Base-by-base conservation (phyloP, 257 asterid species). In the Ehretia macrophylla region DNA sequence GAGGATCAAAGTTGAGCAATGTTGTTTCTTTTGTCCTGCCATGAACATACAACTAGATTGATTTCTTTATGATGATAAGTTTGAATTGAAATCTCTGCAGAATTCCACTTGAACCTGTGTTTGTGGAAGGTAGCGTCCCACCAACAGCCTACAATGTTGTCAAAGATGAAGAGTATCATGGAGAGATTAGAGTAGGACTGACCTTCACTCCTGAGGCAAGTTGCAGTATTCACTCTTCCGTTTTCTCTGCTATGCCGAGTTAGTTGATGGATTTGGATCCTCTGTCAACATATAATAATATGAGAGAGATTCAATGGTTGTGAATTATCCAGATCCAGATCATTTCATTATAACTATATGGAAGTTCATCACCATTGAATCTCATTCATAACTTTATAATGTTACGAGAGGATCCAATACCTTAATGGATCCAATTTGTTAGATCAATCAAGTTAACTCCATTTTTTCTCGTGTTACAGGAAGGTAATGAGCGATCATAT, bases 101-200 rank as follows among this genome's bases (percentile, higher is more conserved):
- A 57, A 75, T 83, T 38, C 73, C 83, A 14, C 56, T 83, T 5
- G 83, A 73, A 52, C 65, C 79, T 32, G 56, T 79, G 52, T 69
- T 77, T 21, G 21, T 42, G 1, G 77, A 75, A 71, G 83, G 85
- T 50, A 71, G 62, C 71, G 49, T 76, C 17, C 81, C 81, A 14
- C 62, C 72, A 11, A 69, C 64, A 9, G 47, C 77, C 3, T 83
- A 78, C 72, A 74, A 68, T 40, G 80, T 83, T 27, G 85, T 83
- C 32, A 81, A 83, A 72, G 80, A 73, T 17, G 85, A 76, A 21
- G 73, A 81, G 19, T 78, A 73, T 44, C 37, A 66, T 17, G 91
- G 91, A 44, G 85, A 81, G 69, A 76, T 83, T 62, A 73, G 53
- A 69, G 68, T 83, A 52, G 81, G 79, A 27, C 87, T 80, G 14